Base-by-base conservation (phyloP, 106 monocot genomes). In the Dioscorea zingiberensis region DNA sequence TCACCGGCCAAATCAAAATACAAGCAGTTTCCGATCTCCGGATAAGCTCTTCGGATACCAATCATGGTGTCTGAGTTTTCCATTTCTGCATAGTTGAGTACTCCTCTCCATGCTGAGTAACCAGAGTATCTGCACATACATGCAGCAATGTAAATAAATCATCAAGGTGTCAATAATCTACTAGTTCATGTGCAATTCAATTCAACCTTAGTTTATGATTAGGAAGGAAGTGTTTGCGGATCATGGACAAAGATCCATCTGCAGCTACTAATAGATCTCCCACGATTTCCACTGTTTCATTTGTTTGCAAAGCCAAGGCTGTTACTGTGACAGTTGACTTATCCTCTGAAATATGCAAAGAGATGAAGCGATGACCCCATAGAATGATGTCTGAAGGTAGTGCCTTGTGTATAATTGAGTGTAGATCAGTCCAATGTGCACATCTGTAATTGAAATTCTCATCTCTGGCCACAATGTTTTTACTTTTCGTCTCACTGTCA, bases 51-150 rank as follows among this genome's bases (percentile, higher is more conserved):
- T 3, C 67, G 73, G 7, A 94, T 58, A 15, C 67, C 83, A 26
- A 54, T 10, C 13, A 94, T 82, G 32, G 69, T 67, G 22, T 83
- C 71, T 13, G 74, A 80, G 22, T 48, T 53, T 51, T 81, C 72
- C 62, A 71, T 75, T 3, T 71, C 81, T 47, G 77, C 68, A 60
- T 78, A 89, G 79, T 94, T 74, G 3, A 86, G 69, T 23, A 94
- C 76, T 18, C 94, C 89, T 71, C 89, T 78, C 89, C 94, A 94
- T 56, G 94, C 94, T 46, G 32, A 69, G 53, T 94, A 94, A 12
- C 94, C 94, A 23, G 86, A 79, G 60, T 94, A 94, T 75, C 94
- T 94, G 57, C 54, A 64, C 58, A 47, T n/a, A n/a, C n/a, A n/a
- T n/a, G n/a, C n/a, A n/a, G n/a, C n/a, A n/a, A n/a, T n/a, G n/a